Evolutionary conservation across 495 filamentous ascomycete genomes (phyloP).

Genomic region (Xeromyces bisporus): DNA sequence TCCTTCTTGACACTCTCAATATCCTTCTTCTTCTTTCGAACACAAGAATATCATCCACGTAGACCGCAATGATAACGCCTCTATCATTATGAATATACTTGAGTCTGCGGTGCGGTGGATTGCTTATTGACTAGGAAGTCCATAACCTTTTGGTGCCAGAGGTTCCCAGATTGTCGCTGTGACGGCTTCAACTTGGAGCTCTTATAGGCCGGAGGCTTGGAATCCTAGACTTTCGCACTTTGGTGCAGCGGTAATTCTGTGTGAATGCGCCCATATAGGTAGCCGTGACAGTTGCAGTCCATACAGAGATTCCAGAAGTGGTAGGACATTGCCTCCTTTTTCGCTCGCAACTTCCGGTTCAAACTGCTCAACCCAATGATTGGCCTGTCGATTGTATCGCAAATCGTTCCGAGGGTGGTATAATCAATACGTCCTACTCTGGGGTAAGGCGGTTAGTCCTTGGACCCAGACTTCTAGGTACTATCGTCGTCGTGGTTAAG

Average conservation of each 20-base stretch:
- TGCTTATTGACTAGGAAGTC: neutral
- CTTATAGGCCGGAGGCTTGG: too few relatives aligned
- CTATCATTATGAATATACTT: neutral
- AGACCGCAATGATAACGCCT: neutral
- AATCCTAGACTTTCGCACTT: too few relatives aligned
- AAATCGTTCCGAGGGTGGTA: too few relatives aligned
- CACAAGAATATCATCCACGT: neutral
- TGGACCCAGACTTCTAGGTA: too few relatives aligned
- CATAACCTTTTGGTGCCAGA: neutral
- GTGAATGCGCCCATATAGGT: too few relatives aligned
- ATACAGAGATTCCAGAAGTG: neutral
- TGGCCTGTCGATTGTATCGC: too few relatives aligned
- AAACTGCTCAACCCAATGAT: neutral
- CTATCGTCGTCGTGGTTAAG: too few relatives aligned
- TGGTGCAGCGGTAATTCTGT: too few relatives aligned
- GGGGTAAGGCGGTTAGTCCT: too few relatives aligned
- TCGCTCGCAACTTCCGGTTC: neutral
- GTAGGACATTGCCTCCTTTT: neutral
- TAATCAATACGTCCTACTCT: too few relatives aligned
- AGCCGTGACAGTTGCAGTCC: too few relatives aligned
- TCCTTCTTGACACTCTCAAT: neutral
- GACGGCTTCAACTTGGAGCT: too few relatives aligned
- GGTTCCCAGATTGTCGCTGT: neutral
- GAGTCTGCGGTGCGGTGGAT: neutral
- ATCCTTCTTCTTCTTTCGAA: neutral